phyloP scores from a whole-genome alignment of 371 early-diverging fungal species.

The Mortierella sp. region DNA sequence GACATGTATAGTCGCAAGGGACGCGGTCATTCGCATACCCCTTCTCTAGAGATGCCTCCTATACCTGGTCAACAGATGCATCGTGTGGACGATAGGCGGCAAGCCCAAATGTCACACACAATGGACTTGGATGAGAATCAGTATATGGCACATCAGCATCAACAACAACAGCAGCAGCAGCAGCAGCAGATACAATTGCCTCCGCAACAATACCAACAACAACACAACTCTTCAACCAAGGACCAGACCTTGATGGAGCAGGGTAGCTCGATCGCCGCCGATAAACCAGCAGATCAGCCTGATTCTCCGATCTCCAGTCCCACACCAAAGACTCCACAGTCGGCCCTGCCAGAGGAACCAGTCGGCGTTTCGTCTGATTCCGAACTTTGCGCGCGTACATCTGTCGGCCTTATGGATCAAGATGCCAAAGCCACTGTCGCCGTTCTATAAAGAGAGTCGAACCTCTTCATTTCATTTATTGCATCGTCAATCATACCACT shows the following conservation, averaged over 20 bases:
- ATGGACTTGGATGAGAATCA: conserved; percentile 7
- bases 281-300: conserved; percentile 1
- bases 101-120: conserved; percentile 11
- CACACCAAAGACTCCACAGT: not conserved
- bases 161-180: conserved; percentile 6
- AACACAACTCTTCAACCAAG: not conserved
- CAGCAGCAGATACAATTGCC: conserved; percentile 6
- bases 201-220: conserved; percentile 1
- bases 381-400: conserved; percentile 22
- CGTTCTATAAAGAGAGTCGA: not conserved
- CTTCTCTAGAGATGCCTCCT: conserved; percentile 55
- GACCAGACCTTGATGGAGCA: not conserved
- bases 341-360: not conserved
- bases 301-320: not conserved
- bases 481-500: too few relatives aligned
- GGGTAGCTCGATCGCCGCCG: not conserved
- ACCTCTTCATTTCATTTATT: too few relatives aligned
- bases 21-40: conserved; percentile 52
- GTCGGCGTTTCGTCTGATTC: conserved; percentile 10
- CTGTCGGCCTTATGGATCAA: conserved; percentile 39
- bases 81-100: conserved; percentile 40
- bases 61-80: conserved; percentile 46
- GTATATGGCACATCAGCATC: conserved; percentile 20
- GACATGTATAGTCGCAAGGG: conserved; percentile 46
- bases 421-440: conserved; percentile 5